A percentile compares a stretch with the other conserved stretches of the same genome.
These are phyloP conservation scores for Annulohypoxylon truncatum DNA, from an alignment of 2,329 filamentous ascomycete genomes.

Conservation along the genomic window DNA sequence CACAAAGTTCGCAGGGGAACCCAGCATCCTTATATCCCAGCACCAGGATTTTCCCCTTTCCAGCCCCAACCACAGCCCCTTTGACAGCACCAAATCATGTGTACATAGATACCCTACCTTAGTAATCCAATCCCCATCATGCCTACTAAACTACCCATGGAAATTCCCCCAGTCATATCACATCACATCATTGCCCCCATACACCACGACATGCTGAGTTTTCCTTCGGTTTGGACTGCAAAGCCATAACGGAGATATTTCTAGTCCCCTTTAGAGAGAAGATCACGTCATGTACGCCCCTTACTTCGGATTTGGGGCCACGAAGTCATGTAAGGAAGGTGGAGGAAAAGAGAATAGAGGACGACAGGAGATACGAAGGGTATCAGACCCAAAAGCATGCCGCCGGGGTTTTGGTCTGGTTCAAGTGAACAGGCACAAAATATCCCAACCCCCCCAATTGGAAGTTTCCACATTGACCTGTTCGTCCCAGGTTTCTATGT, in stretches of 20 bases:
- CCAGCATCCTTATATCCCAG: slow-evolving; percentile 41
- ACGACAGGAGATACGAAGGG: slow-evolving; percentile 34
- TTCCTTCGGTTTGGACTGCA: slow-evolving; percentile 50
- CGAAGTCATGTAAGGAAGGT: slow-evolving; percentile 53
- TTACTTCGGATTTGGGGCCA: slow-evolving; percentile 44
- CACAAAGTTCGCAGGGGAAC: slow-evolving; percentile 48
- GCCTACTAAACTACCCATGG: slow-evolving; percentile 39
- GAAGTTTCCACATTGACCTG: slow-evolving; percentile 17
- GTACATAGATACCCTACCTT: slow-evolving; percentile 50
- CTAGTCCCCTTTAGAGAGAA: slow-evolving; percentile 50
- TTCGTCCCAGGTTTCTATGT: slow-evolving; percentile 9
- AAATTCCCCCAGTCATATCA: slow-evolving; percentile 36
- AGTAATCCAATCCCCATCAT: slow-evolving; percentile 49
- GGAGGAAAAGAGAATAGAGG: slow-evolving; percentile 40
- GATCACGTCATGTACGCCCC: slow-evolving; percentile 52
- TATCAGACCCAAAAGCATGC: slow-evolving; percentile 25
- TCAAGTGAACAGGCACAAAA: slow-evolving; percentile 49
- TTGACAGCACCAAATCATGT: slow-evolving; percentile 41
- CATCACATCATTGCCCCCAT: slow-evolving; percentile 39
- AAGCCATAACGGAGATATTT: slow-evolving; percentile 49
- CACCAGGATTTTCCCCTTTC: slow-evolving; percentile 19
- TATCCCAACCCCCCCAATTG: slow-evolving; percentile 14
- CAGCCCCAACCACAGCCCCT: slow-evolving; percentile 20
- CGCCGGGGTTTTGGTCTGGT: slow-evolving; percentile 40
- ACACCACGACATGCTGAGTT: slow-evolving; percentile 49